Evolutionary conservation across 495 filamentous ascomycete genomes (phyloP), one percentile per base, ranked within the genome.

Genomic region (Neurospora intermedia): DNA sequence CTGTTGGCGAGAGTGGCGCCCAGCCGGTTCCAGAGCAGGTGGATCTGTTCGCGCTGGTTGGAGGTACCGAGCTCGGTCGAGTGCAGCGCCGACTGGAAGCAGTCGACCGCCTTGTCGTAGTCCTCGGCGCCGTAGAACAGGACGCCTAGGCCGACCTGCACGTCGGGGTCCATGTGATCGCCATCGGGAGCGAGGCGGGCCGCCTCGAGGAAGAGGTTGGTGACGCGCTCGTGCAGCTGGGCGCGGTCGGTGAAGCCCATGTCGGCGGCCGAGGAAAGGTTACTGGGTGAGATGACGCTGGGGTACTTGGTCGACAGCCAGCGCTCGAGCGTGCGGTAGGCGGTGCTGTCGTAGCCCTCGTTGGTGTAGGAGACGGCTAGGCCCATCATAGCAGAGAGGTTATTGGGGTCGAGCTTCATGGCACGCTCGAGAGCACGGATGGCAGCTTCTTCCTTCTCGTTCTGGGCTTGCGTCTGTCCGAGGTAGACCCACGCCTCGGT

Each of bases 361-460:
- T 99, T 99, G 43, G 96, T 98, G 82, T 98, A 99, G n/a, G 91
- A 94, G 54, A 99, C 96, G 48, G 95, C 93, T 23, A 99, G 86
- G 5, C 92, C 94, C 94, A 99, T 98, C 41, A 98, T 85, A 3
- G 96, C 95, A 48, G 92, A 86, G 8, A 97, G 87, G 77, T 97
- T 97, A 76, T 89, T 89, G 3, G 93, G 89, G 76, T 98, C 94
- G 10, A 95, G 83, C 81, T 93, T 95, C 69, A 97, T 84, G 16
- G 95, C 94, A 77, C 95, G 93, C 83, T 98, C 96, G 71, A 98
- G 84, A 6, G 96, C 96, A n/a, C 96, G 91, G 75, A 99, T 98
- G n/a, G 96, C 96, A 6, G 96, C 96, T 5, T 93, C 88, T 79
- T 99, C 96, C 82, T 99, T 99, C 79, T 99, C 96, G 81, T 99